phyloP scores from a whole-genome alignment of 2,329 filamentous ascomycete species.

The Botryotinia narcissicola region DNA sequence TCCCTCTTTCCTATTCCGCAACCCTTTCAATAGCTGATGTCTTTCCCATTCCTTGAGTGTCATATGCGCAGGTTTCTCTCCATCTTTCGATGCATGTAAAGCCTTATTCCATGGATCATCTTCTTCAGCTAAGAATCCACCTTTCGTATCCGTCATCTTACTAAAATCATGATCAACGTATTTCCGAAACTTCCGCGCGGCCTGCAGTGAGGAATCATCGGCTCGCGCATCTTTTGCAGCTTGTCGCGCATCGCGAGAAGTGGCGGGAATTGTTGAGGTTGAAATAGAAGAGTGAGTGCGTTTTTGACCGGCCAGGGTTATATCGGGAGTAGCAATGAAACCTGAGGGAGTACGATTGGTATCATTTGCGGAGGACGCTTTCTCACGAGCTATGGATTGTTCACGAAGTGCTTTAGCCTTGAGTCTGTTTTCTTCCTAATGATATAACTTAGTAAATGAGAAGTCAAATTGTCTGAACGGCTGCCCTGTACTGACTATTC shows the following conservation, averaged over 20 bases:
- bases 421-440: conserved; percentile 79
- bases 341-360: conserved; percentile 58
- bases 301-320: conserved; percentile 65
- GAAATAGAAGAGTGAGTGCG: conserved; percentile 67
- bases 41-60: conserved; percentile 89
- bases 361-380: conserved; percentile 40
- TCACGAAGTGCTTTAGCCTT: conserved; percentile 84
- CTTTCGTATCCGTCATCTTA: conserved; percentile 97
- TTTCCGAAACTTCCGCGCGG: conserved; percentile 84
- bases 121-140: conserved; percentile 85
- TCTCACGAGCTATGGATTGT: conserved; percentile 63
- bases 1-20: conserved; percentile 72
- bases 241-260: conserved; percentile 62
- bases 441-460: conserved; percentile 14
- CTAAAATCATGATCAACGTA: conserved; percentile 98
- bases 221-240: conserved; percentile 39
- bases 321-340: conserved; percentile 67
- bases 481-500: conserved; percentile 48
- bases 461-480: background rate
- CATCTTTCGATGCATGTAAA: conserved; percentile 55
- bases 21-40: conserved; percentile 67
- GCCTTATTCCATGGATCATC: conserved; percentile 90
- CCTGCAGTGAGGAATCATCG: conserved; percentile 45
- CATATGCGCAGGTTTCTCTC: conserved; percentile 81
- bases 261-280: conserved; percentile 49